Evolutionary conservation across 371 early-diverging fungal genomes (phyloP), one percentile per base, ranked within the genome.

Genomic region (Umbelopsis sp.): DNA sequence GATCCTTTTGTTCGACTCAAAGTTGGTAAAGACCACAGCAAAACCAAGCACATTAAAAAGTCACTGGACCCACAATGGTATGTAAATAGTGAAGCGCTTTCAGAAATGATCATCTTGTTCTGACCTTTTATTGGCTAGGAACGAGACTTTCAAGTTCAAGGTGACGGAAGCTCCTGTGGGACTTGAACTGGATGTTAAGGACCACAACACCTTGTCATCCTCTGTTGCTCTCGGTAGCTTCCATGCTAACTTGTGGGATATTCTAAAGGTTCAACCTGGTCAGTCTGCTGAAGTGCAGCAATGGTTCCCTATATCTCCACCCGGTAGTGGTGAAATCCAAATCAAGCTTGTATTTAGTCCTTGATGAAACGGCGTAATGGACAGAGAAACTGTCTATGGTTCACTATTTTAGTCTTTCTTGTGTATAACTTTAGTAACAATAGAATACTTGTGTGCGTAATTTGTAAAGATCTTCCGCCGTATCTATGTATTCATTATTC

Each of bases 21-120:
- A 22, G 52, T 82, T 35, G 86, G 82, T 65, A 80, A 77, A 37
- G 82, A 90, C 57, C 76, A 77, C 0, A 20, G 89, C 24, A 93
- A 92, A 72, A 93, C 95, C 18, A 87, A 86, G 67, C 89, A 89
- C 22, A 83, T 89, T 32, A 88, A 90, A 78, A 92, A 92, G 74
- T 89, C 90, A 4, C 67, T 89, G 6, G 76, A 84, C 29, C 96
- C 95, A 0, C 71, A 71, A 63, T 97, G 95, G 78, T 83, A 69
- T 73, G 69, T 18, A 64, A 64, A 64, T 37, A 44, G 22, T 20
- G 5, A 45, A 3, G 29, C 11, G 9, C 18, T 57, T 37, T 22
- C 51, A 37, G 64, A 37, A 70, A 62, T 25, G n/a, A 22, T 14
- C 50, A 29, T 25, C 6, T 70, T 46, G 41, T 35, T 24, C 20